Conservation (phyloP, 345 rosid species). For the Aquilaria sinensis region DNA sequence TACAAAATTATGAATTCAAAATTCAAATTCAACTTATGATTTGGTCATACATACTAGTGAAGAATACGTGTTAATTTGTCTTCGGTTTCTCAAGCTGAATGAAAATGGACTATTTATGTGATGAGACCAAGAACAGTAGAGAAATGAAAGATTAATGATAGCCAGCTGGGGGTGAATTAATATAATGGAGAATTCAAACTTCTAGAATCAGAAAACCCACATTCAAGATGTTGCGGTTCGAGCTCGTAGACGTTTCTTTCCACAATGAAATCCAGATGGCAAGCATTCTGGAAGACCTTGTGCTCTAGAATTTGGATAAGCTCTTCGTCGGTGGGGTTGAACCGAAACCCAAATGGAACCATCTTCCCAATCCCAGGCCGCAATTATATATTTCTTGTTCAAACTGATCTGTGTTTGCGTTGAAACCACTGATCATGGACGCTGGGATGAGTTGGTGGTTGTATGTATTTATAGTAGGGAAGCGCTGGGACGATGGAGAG, state of each 20-base stretch:
- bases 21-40: neutral
- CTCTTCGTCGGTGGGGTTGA: conserved; percentile 26
- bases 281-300: conserved; percentile 15
- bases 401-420: no score
- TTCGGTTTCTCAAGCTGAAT: no score
- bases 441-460: no score
- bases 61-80: neutral
- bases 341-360: conserved; percentile 18
- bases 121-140: neutral
- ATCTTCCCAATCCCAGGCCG: neutral
- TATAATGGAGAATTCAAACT: neutral
- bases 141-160: neutral
- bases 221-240: conserved; percentile 20
- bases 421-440: no score
- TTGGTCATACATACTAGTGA: neutral
- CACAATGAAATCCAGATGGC: conserved; percentile 13
- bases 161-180: neutral
- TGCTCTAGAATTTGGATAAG: conserved; percentile 14
- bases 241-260: conserved; percentile 18
- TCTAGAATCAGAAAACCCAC: conserved; percentile 2
- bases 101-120: no score
- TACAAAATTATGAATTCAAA: no score
- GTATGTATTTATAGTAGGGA: no score
- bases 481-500: no score
- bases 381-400: no score